Percentiles rank a stretch among this genome's conserved stretches.
Conservation (phyloP, 345 rosid genomes). For the Lepidium aucheri region DNA sequence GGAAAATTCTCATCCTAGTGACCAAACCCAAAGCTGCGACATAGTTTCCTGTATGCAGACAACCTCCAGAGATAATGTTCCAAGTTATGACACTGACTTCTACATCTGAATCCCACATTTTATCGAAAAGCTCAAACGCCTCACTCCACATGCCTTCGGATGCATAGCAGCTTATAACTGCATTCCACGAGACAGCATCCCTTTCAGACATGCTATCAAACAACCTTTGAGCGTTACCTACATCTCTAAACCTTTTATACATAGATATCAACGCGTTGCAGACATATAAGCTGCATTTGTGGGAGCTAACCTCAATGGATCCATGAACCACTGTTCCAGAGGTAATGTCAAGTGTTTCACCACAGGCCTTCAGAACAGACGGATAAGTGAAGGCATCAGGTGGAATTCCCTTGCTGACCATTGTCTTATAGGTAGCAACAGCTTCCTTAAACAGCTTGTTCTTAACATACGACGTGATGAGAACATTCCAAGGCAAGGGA, state of each 20-base stretch:
- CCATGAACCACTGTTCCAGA: constrained; percentile 56
- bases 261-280: constrained; percentile 69
- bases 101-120: constrained; percentile 40
- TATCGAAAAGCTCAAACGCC: constrained; percentile 51
- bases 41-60: constrained; percentile 41
- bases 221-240: constrained; percentile 37
- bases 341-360: constrained; percentile 40
- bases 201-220: constrained; percentile 56
- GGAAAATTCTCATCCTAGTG: constrained; percentile 40
- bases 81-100: constrained; percentile 49
- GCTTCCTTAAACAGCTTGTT: constrained; percentile 40
- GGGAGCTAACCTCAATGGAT: constrained; percentile 34
- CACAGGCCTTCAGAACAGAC: constrained; percentile 72
- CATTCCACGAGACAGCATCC: constrained; percentile 75
- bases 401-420: constrained; percentile 46
- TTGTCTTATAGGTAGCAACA: constrained; percentile 37
- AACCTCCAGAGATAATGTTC: constrained; percentile 64
- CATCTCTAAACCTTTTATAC: constrained; percentile 57
- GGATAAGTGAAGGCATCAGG: constrained; percentile 79
- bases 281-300: constrained; percentile 45
- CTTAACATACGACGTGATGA: constrained; percentile 42
- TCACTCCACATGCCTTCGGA: constrained; percentile 57
- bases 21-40: constrained; percentile 43
- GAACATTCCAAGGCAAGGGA: constrained; percentile 71
- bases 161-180: constrained; percentile 58